Evolutionary conservation across 371 early-diverging fungal species (phyloP).

Genomic region (Circinella umbellata): DNA sequence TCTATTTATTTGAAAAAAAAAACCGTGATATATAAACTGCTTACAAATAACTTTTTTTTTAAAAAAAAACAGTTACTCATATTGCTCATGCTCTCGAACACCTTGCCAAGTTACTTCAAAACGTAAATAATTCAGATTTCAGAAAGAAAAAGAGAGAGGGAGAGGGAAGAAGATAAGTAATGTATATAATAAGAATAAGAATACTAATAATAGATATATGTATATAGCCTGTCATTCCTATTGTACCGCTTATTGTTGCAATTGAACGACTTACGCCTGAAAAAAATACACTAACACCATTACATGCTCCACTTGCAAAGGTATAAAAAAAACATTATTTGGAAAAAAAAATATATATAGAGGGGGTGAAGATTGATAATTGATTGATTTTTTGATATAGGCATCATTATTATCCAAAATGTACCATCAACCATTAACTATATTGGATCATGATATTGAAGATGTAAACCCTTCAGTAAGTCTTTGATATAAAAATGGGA

Average conservation of each 20-base stretch:
- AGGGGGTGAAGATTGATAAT: no score
- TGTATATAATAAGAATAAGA: no score
- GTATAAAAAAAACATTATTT: constrained; percentile 16
- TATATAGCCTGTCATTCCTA: background rate
- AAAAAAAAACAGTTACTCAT: constrained; percentile 31
- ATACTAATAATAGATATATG: background rate
- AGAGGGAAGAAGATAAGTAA: no score
- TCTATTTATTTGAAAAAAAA: no score
- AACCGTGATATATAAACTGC: no score
- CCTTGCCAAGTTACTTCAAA: constrained; percentile 34
- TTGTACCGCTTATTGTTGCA: constrained; percentile 47
- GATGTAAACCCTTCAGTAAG: constrained; percentile 58
- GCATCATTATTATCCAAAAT: constrained; percentile 65
- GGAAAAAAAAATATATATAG: no score
- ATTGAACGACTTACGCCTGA: constrained; percentile 40
- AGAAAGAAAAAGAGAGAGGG: no score
- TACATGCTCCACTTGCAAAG: constrained; percentile 62
- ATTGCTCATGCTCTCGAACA: constrained; percentile 54
- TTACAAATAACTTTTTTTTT: no score
- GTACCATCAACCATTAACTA: constrained; percentile 58
- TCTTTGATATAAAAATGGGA: background rate
- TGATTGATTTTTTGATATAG: constrained; percentile 26
- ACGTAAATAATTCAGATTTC: constrained; percentile 19
- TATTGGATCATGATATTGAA: constrained; percentile 64
- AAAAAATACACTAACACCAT: constrained; percentile 53